Evolutionary conservation across 306 rosid species (phyloP).

Genomic region (Malus sieversii): DNA sequence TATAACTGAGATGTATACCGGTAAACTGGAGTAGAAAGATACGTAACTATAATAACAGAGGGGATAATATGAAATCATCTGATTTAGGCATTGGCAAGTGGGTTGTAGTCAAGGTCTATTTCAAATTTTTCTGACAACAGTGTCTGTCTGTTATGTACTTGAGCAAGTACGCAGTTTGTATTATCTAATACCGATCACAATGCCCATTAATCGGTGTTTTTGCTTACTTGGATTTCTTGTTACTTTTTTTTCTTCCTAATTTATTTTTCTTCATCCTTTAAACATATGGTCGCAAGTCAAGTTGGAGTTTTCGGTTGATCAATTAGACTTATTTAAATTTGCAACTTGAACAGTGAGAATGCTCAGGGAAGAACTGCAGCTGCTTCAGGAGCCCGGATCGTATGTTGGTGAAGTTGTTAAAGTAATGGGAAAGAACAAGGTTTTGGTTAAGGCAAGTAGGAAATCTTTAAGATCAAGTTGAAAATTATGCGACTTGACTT

Average conservation of each 20-base stretch:
- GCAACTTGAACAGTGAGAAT: constrained; percentile 68
- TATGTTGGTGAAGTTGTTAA: constrained; percentile 98
- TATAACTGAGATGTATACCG: neutral
- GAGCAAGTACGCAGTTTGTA: neutral
- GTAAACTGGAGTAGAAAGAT: neutral
- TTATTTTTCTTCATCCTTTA: neutral
- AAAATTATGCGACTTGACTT: neutral
- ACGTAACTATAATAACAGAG: neutral
- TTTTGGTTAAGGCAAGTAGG: constrained; percentile 72
- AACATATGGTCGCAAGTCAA: neutral
- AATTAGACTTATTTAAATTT: neutral
- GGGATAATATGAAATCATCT: neutral
- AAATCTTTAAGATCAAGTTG: neutral
- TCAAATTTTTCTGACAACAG: neutral
- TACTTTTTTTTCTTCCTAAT: neutral
- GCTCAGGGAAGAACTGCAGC: constrained; percentile 97
- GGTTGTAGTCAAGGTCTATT: neutral
- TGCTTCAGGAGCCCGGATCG: constrained; percentile 98
- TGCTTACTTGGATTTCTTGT: neutral
- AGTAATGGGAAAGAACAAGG: constrained; percentile 98
- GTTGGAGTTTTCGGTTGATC: neutral
- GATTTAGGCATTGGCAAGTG: neutral
- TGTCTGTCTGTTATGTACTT: neutral
- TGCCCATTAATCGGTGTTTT: neutral
- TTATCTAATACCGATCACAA: neutral